Base-by-base conservation (phyloP, 2,329 filamentous ascomycete genomes). In the Penicillium sclerotigenum region DNA sequence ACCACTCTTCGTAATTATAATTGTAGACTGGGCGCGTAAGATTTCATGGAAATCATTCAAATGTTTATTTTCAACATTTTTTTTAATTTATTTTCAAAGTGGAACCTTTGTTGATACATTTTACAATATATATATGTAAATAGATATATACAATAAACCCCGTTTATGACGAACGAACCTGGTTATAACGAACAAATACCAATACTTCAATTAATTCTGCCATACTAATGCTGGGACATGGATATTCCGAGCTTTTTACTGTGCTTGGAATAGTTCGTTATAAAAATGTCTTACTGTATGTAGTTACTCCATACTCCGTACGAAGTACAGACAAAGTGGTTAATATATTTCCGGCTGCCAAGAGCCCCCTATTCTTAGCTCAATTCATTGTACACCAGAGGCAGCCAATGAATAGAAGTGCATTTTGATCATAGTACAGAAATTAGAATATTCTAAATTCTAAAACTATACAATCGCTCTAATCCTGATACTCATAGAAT, bases 291-390 rank as follows among this genome's bases (percentile, higher is more conserved):
- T n/a, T n/a, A n/a, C n/a, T n/a, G n/a, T n/a, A n/a, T n/a, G n/a
- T n/a, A n/a, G n/a, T n/a, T n/a, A 41, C 2, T 11, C 7, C 13
- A 24, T 36, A 31, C 45, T 24, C 11, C 14, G n/a, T 49, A 24
- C 41, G n/a, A n/a, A n/a, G n/a, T 33, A 13, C 31, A 43, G 10
- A 45, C 43, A 22, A 34, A 42, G 47, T 24, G 8, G 8, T 47
- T 52, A 51, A 48, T 58, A 53, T 59, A 62, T 61, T 37, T 52
- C 58, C 53, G 53, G 50, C 49, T 26, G 52, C 59, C 40, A 60
- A 62, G 60, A 34, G 42, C 22, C 51, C 41, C 31, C 54, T 61
- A 58, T 63, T 63, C 38, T 56, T 54, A 53, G 60, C 46, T 47
- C 52, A 33, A 16, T 43, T 28, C 40, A 20, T 31, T 47, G 58